A percentile compares a stretch with the other conserved stretches of the same genome.
These are phyloP conservation scores for Orbilia quercus DNA, from an alignment of 2,329 filamentous ascomycete species.

Conservation along the genomic window DNA sequence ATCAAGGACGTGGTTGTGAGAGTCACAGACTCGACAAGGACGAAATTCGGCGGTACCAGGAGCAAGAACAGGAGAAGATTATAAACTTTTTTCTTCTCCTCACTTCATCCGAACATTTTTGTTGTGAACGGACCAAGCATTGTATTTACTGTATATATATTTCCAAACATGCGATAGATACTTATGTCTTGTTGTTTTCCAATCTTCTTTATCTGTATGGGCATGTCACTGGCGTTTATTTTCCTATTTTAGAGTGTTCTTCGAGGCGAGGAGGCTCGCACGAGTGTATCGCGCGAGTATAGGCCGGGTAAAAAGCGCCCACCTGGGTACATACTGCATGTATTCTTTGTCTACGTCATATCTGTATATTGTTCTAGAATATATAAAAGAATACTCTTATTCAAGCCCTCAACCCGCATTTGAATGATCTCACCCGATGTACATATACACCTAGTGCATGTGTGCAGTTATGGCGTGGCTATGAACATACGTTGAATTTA, in stretches of 20 bases:
- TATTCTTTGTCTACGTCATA: neutral
- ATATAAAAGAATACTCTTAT: too few species aligned
- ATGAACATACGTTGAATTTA: too few species aligned
- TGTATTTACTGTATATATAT: slow-evolving; percentile 45
- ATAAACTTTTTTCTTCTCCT: slow-evolving; percentile 14
- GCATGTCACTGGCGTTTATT: slow-evolving; percentile 30
- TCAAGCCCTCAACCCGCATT: too few species aligned
- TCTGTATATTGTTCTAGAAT: too few species aligned
- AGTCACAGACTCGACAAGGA: slow-evolving; percentile 84
- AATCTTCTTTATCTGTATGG: neutral
- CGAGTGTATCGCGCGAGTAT: too few species aligned
- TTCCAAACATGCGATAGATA: slow-evolving; percentile 13
- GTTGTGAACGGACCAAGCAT: too few species aligned
- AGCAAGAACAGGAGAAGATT: slow-evolving; percentile 85
- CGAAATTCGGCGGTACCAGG: slow-evolving; percentile 96
- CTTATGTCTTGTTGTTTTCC: slow-evolving; percentile 8
- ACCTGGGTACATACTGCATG: too few species aligned
- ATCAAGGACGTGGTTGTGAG: slow-evolving; percentile 79
- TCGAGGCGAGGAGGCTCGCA: too few species aligned
- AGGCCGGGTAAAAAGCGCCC: too few species aligned
- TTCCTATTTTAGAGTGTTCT: neutral
- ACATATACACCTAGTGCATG: too few species aligned
- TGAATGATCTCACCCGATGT: too few species aligned
- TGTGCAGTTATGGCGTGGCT: too few species aligned
- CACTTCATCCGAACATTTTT: neutral